Evolutionary conservation across 345 rosid genomes (phyloP), one percentile per base, ranked within the genome.

Genomic region (Murraya koenigii): DNA sequence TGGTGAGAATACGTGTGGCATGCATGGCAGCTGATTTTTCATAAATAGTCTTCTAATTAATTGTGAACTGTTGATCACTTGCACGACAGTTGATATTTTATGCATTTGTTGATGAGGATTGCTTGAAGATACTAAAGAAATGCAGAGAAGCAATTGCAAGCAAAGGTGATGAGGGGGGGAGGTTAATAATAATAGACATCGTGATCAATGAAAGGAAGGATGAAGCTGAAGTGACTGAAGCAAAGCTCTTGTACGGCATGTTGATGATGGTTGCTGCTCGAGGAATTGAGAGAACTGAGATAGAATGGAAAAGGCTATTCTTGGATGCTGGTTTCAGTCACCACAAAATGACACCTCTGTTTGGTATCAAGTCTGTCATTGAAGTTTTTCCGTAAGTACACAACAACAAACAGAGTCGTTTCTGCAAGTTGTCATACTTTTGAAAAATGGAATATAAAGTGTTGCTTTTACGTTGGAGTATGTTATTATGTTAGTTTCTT

Each of bases 181-280:
- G 78, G 78, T 76, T 74, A 5, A 78, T 82, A 0, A 82, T 82
- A 41, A 69, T 78, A 36, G 81, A 78, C 26, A 72, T 77, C 7
- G 79, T 82, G 59, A 55, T 82, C 26, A n/a, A 33, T 38, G 62
- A 78, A 9, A 77, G 44, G 54, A 77, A 3, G 32, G 78, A 73
- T 2, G 85, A 74, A 4, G 15, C 55, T 8, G 75, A 78, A 47
- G n/a, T 62, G 10, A 79, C 80, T 1, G 82, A 71, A 38, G 78
- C 84, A 1, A 85, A 87, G 80, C 83, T 89, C 38, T 79, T 75
- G 33, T 82, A 84, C 28, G 90, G 87, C 78, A 75, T 87, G 81
- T 25, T 81, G 73, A 85, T 87, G 90, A 84, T 84, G 88, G 72
- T 78, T 38, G 74, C 80, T 44, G 75, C 20, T 38, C 64, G 17